A percentile compares a stretch with the other conserved stretches of the same genome.
phyloP scores from a whole-genome alignment of 2,329 filamentous ascomycete species.

The Canariomyces notabilis region DNA sequence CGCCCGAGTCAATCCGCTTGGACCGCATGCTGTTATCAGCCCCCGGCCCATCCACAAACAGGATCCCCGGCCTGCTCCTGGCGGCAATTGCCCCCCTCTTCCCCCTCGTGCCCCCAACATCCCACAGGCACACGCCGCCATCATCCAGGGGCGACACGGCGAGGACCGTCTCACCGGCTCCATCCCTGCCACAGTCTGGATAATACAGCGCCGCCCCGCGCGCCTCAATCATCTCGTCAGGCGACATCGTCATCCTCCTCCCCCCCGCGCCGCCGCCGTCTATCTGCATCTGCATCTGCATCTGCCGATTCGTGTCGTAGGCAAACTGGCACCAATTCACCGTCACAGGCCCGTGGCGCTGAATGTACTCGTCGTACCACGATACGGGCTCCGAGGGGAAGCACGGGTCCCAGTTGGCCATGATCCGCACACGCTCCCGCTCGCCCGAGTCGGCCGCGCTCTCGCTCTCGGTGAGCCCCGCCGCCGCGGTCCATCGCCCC shows the following conservation, averaged over 20 bases:
- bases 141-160: conserved; percentile 78
- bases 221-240: conserved; percentile 56
- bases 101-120: conserved; percentile 54
- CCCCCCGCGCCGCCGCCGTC: too few relatives aligned
- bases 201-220: conserved; percentile 68
- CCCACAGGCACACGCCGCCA: conserved; percentile 84
- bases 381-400: conserved; percentile 66
- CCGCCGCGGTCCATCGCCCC: conserved; percentile 21
- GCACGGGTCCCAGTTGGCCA: conserved; percentile 79
- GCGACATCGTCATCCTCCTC: conserved; percentile 28
- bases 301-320: too few relatives aligned
- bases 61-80: conserved; percentile 60
- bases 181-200: conserved; percentile 45
- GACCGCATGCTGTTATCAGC: conserved; percentile 43
- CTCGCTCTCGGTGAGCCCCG: conserved; percentile 21
- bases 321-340: conserved; percentile 73
- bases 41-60: conserved; percentile 53
- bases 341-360: conserved; percentile 68
- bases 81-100: conserved; percentile 59
- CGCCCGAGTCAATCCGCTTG: conserved; percentile 64
- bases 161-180: conserved; percentile 42
- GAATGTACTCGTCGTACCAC: conserved; percentile 88
- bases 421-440: conserved; percentile 49
- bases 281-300: too few relatives aligned
- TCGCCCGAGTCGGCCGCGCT: conserved; percentile 21